Base-by-base conservation (phyloP, 805 yeast species). In the Candida ficus region DNA sequence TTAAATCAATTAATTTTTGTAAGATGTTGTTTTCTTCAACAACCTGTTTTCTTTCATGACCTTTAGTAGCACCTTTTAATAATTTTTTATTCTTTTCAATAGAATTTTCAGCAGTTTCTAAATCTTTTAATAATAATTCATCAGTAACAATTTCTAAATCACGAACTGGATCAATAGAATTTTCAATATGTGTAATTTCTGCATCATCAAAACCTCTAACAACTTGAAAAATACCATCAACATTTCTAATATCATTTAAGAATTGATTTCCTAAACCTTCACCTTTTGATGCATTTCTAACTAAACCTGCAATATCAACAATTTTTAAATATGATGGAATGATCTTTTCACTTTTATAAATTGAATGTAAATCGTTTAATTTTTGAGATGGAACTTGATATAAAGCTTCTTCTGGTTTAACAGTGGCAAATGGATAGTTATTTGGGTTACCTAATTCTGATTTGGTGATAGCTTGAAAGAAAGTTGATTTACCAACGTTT, bases 211-310 rank as follows among this genome's bases (percentile, higher is more conserved):
- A 84, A 33, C 83, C 80, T 63, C 95, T 71, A 9, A 83, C 86
- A 38, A 84, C 81, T 57, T 84, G 93, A 60, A 78, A 83, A 37
- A 84, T 79, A 29, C 89, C 89, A 68, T 84, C 93, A 26, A 83
- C 91, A 40, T 80, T 81, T 60, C 86, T 70, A 46, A 84, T 84
- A 63, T 84, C 84, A 49, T 83, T 77, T 56, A 84, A 69, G 65
- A 84, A 84, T 53, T 83, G 84, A 62, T 84, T 83, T 40, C 95
- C 95, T 48, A 84, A 67, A 39, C 95, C 95, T 64, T 81, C 88
- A 47, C 95, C 95, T 37, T 76, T 73, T n/a, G 83, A 75, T 4
- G 95, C 95, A 57, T 86, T 87, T 61, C 80, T 77, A 35, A 88
- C 83, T 47, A 84, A 68, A 38, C 95, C 95, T 13, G 95, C 95